These are phyloP conservation scores for Leptosphaerulina australis DNA, from an alignment of 2,329 filamentous ascomycete species.

Conservation along the genomic window DNA sequence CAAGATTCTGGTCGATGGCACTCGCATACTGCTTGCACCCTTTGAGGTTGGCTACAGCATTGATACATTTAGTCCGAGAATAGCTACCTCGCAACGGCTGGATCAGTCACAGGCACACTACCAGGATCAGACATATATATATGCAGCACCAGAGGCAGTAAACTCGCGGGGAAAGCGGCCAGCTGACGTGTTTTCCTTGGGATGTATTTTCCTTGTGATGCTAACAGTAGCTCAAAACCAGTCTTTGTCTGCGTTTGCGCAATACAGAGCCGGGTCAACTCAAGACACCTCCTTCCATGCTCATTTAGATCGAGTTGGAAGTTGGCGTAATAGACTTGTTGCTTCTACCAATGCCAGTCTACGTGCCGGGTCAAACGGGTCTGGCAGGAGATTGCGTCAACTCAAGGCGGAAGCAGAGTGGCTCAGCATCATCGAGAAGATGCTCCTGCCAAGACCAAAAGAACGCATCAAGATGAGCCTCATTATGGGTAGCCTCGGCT, in stretches of 20 bases:
- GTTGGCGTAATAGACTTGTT: conserved; percentile 42
- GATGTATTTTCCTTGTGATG: conserved; percentile 50
- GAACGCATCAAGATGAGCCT: conserved; percentile 45
- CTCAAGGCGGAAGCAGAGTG: conserved; percentile 43
- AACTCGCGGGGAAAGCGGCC: conserved; percentile 45
- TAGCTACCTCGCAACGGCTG: conserved; percentile 34
- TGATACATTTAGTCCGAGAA: conserved; percentile 39
- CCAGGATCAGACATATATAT: conserved; percentile 46
- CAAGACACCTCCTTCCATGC: conserved; percentile 49
- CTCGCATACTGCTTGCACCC: conserved; percentile 43
- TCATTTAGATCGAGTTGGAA: conserved; percentile 46
- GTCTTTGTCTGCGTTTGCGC: conserved; percentile 41
- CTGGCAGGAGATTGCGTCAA: conserved; percentile 40
- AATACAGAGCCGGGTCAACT: conserved; percentile 43
- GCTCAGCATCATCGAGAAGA: conserved; percentile 46
- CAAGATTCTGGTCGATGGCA: conserved; percentile 48
- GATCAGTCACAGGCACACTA: conserved; percentile 42
- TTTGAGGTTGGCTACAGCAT: conserved; percentile 45
- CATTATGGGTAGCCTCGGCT: conserved; percentile 37
- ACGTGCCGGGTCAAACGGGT: conserved; percentile 37
- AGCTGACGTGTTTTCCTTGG: conserved; percentile 49
- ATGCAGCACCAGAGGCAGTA: conserved; percentile 49
- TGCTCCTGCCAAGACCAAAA: conserved; percentile 42
- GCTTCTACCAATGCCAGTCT: conserved; percentile 41
- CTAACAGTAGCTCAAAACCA: conserved; percentile 48